Evolutionary conservation across 768 basidiomycete species (phyloP).

Genomic region (Tubosaeta brunneosetosa): DNA sequence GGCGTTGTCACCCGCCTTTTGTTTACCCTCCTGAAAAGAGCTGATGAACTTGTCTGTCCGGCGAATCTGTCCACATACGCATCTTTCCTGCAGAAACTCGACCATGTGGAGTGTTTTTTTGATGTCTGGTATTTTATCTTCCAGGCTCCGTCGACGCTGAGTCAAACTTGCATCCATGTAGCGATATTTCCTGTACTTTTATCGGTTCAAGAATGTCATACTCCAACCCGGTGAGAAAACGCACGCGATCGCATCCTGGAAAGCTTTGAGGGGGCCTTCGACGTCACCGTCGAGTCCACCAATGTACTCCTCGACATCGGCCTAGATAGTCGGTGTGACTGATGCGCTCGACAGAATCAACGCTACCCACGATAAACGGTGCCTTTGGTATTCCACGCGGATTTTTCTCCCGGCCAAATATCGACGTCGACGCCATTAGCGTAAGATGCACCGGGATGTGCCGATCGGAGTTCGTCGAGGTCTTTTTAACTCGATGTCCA

Average conservation of each 20-base stretch:
- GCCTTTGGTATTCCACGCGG: slow-evolving; percentile 93
- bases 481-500: slow-evolving; percentile 23
- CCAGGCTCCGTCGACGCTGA: slow-evolving; percentile 71
- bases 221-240: slow-evolving; percentile 26
- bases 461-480: slow-evolving; percentile 18
- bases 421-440: slow-evolving; percentile 23
- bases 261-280: slow-evolving; percentile 69
- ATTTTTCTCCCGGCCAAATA: slow-evolving; percentile 54
- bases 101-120: slow-evolving; percentile 90
- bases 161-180: slow-evolving; percentile 92
- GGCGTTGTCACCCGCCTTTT: slow-evolving; percentile 28
- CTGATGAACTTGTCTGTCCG: not conserved
- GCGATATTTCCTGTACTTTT: slow-evolving; percentile 82
- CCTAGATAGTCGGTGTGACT: slow-evolving; percentile 39
- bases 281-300: slow-evolving; percentile 73
- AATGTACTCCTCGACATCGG: slow-evolving; percentile 83
- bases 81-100: slow-evolving; percentile 66
- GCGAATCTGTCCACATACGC: slow-evolving; percentile 41
- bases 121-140: slow-evolving; percentile 96
- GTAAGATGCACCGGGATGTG: slow-evolving; percentile 11
- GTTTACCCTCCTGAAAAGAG: slow-evolving; percentile 53
- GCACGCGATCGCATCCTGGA: slow-evolving; percentile 94
- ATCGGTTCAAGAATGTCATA: slow-evolving; percentile 14
- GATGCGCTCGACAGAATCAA: not conserved
- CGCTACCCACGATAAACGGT: slow-evolving; percentile 79